Percentiles rank a stretch among this genome's conserved stretches.
Conservation (phyloP, 139 green algal genomes). For the Trebouxia sp. region DNA sequence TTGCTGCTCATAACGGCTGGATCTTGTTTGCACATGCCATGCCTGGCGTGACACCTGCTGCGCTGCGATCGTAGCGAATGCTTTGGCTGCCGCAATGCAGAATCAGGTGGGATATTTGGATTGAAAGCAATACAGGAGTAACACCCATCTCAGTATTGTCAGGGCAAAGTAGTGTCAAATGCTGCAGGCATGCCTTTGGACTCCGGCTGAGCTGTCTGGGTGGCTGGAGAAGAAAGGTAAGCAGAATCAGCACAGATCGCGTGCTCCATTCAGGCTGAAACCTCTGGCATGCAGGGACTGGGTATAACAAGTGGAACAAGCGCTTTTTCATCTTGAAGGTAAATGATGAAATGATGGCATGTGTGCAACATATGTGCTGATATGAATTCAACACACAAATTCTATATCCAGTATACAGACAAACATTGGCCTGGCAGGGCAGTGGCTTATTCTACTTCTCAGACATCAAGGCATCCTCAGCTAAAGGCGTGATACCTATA, state of each 20-base stretch:
- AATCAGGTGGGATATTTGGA: not conserved
- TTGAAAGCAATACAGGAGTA: not conserved
- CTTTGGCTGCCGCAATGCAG: not conserved
- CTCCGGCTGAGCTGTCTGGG: slow-evolving; percentile 15
- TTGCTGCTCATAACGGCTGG: not conserved
- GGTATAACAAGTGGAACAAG: slow-evolving; percentile 22
- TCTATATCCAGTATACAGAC: not conserved
- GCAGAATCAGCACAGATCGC: too few species aligned
- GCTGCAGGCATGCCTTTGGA: slow-evolving; percentile 23
- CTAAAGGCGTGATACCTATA: slow-evolving; percentile 13
- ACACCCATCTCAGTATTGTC: not conserved
- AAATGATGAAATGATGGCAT: not conserved
- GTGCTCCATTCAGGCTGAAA: too few species aligned
- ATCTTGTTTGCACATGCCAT: not conserved
- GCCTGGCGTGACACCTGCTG: not conserved
- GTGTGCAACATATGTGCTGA: not conserved
- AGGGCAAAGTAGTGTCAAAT: not conserved
- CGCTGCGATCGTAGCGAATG: not conserved
- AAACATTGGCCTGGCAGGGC: not conserved
- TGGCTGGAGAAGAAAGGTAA: slow-evolving; percentile 28
- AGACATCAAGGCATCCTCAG: not conserved
- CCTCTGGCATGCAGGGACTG: slow-evolving; percentile 26
- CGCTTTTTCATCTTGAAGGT: slow-evolving; percentile 27
- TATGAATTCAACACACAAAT: not conserved
- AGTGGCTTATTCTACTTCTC: slow-evolving; percentile 10